A percentile compares a stretch with the other conserved stretches of the same genome.
phyloP scores from a whole-genome alignment of 495 filamentous ascomycete genomes.

The Penicillium tannophilum region DNA sequence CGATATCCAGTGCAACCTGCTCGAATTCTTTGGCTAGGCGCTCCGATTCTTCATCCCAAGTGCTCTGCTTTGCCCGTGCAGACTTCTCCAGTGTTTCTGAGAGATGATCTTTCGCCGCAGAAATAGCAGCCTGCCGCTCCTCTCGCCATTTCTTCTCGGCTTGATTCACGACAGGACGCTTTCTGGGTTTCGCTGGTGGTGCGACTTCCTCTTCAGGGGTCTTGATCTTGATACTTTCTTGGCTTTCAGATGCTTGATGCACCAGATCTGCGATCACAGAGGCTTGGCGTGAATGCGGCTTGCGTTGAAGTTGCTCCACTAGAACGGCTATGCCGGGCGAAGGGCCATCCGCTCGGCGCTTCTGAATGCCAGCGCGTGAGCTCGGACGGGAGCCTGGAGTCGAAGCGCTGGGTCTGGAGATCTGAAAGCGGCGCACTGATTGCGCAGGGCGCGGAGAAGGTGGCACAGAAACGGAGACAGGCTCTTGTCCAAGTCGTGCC shows the following conservation, averaged over 20 bases:
- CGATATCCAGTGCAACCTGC: conserved; percentile 48
- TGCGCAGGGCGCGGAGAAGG: conserved; percentile 20
- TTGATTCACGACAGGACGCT: conserved; percentile 48
- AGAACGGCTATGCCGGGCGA: conserved; percentile 40
- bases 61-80: conserved; percentile 33
- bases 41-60: conserved; percentile 48
- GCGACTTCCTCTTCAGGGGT: neutral
- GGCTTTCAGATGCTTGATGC: conserved; percentile 14
- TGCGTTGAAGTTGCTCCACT: conserved; percentile 44
- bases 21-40: conserved; percentile 49
- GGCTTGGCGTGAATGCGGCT: conserved; percentile 42
- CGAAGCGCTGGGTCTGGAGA: conserved; percentile 36
- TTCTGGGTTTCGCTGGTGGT: conserved; percentile 28
- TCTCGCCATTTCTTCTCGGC: conserved; percentile 48
- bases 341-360: conserved; percentile 33
- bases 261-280: conserved; percentile 43
- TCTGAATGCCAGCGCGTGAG: conserved; percentile 39
- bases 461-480: conserved; percentile 8
- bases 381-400: conserved; percentile 26
- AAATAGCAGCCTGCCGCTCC: conserved; percentile 38
- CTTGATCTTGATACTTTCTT: neutral
- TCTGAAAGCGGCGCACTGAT: conserved; percentile 46
- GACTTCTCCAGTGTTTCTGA: conserved; percentile 37
- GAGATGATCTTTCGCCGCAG: conserved; percentile 44
- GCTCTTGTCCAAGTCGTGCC: neutral